Base-by-base conservation (phyloP, 2,329 filamentous ascomycete species). In the Nemania sp. region DNA sequence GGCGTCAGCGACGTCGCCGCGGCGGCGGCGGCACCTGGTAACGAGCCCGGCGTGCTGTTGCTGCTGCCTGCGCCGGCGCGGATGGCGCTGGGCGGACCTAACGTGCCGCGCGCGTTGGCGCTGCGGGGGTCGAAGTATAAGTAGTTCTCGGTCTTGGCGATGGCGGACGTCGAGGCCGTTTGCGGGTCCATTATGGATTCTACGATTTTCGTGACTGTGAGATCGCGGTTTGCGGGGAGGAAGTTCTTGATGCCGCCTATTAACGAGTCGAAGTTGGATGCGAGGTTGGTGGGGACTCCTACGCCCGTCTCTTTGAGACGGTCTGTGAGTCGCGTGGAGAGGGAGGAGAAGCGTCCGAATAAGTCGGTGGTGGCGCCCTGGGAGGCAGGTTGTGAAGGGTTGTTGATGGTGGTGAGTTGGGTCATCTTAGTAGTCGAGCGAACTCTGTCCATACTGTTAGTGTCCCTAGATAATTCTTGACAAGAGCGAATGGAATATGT, bases 201-300 rank as follows among this genome's bases (percentile, higher is more conserved):
- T 34, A 94, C 93, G 68, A 99, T 97, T 74, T 97, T 97, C 52
- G 95, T 99, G 48, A 99, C 83, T 0, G 94, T 97, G 8, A 97
- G 82, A 68, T 99, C 95, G 65, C 92, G 91, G 75, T 99, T 95
- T 12, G 86, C 90, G 0, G 95, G 94, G n/a, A 99, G 77, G 74
- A 99, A 96, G 73, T 96, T 97, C 75, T 97, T 99, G 68, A 99
- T 93, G 37, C 93, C 93, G 5, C 91, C 93, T 58, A 97, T 92
- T 37, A 99, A 83, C 24, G 89, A 93, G 71, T 97, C 94, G 66
- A 99, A 90, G 70, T 97, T 97, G 49, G 86, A 85, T 1, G 81
- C 81, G 8, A 86, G 73, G 54, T 86, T 83, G 24, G 79, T 80
- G 6, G 81, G 80, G 43, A 85, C 82, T 1, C 93, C 84, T 15